phyloP scores from a whole-genome alignment of 345 rosid genomes.

The Corchorus olitorius region DNA sequence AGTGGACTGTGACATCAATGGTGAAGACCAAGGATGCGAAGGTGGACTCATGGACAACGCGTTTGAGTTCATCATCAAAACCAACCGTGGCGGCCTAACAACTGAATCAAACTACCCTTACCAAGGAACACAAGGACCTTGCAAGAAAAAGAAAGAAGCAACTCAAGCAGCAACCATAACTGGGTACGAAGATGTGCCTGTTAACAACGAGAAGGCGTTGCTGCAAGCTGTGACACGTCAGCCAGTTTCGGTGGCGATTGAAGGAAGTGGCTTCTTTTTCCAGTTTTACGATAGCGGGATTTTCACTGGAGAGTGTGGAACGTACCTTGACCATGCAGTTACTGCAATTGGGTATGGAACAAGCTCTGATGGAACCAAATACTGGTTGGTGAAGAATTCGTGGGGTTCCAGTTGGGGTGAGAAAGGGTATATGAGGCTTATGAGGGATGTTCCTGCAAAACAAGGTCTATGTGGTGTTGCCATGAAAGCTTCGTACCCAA shows the following conservation, averaged over 20 bases:
- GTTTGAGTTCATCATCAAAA: slow-evolving; percentile 17
- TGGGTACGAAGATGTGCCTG: slow-evolving; percentile 63
- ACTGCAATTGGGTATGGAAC: slow-evolving; percentile 38
- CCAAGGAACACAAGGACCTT: not conserved
- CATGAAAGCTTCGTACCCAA: slow-evolving; percentile 39
- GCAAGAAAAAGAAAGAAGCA: not conserved
- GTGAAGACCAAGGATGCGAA: slow-evolving; percentile 42
- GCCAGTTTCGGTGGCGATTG: slow-evolving; percentile 74
- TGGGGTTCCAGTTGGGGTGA: slow-evolving; percentile 44
- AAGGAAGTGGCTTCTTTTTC: slow-evolving; percentile 70
- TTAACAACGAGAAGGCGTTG: slow-evolving; percentile 57
- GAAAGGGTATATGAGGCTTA: slow-evolving; percentile 31
- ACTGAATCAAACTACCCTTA: slow-evolving; percentile 19
- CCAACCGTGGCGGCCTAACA: slow-evolving; percentile 15
- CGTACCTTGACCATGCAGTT: slow-evolving; percentile 34
- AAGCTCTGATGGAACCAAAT: slow-evolving; percentile 23
- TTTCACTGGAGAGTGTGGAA: slow-evolving; percentile 34
- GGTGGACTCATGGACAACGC: slow-evolving; percentile 20
- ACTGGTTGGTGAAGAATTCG: slow-evolving; percentile 46
- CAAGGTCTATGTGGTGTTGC: slow-evolving; percentile 48
- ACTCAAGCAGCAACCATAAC: not conserved
- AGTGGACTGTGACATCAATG: slow-evolving; percentile 44
- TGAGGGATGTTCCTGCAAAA: slow-evolving; percentile 20
- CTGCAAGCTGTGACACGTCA: slow-evolving; percentile 72
- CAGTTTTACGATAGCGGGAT: slow-evolving; percentile 48